Evolutionary conservation across 2,329 filamentous ascomycete genomes (phyloP).

Genomic region (Fusarium neocosmosporiellum): DNA sequence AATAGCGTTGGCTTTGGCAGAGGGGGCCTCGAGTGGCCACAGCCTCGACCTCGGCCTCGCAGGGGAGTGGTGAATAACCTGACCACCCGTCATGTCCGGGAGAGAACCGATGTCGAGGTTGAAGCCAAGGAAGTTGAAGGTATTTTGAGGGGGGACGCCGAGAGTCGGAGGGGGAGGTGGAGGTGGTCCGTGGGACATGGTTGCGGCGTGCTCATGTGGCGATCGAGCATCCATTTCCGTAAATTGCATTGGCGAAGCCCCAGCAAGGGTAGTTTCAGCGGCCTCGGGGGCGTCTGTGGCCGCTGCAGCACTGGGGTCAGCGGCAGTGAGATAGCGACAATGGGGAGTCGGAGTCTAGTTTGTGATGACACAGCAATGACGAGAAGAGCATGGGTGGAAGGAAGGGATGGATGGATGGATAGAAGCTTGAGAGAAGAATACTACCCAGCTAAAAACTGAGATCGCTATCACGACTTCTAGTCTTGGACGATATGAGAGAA

Average conservation of each 20-base stretch:
- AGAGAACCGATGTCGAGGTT: slow-evolving; percentile 45
- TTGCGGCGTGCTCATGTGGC: slow-evolving; percentile 39
- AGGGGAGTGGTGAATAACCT: slow-evolving; percentile 35
- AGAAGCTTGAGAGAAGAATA: background rate
- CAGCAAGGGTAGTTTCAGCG: slow-evolving; percentile 22
- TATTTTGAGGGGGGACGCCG: slow-evolving; percentile 31
- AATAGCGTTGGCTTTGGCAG: slow-evolving; percentile 29
- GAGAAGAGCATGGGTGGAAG: background rate
- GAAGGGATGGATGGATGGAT: background rate
- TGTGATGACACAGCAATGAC: slow-evolving; percentile 7
- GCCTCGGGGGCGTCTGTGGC: slow-evolving; percentile 15
- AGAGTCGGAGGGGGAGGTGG: slow-evolving; percentile 48
- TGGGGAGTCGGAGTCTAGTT: slow-evolving; percentile 5
- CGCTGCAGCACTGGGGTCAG: slow-evolving; percentile 17
- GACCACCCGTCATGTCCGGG: slow-evolving; percentile 42
- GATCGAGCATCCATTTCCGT: slow-evolving; percentile 22
- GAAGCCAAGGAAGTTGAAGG: slow-evolving; percentile 52
- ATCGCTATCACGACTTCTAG: slow-evolving; percentile 6
- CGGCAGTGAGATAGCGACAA: slow-evolving; percentile 9
- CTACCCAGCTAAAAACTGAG: background rate
- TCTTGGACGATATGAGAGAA: background rate
- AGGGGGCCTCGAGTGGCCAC: slow-evolving; percentile 12
- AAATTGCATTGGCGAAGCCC: slow-evolving; percentile 44
- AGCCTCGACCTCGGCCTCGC: slow-evolving; percentile 28
- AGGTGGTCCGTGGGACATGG: slow-evolving; percentile 52